These are phyloP conservation scores for Russula ochroleuca DNA, from an alignment of 768 basidiomycete species.

Conservation along the genomic window DNA sequence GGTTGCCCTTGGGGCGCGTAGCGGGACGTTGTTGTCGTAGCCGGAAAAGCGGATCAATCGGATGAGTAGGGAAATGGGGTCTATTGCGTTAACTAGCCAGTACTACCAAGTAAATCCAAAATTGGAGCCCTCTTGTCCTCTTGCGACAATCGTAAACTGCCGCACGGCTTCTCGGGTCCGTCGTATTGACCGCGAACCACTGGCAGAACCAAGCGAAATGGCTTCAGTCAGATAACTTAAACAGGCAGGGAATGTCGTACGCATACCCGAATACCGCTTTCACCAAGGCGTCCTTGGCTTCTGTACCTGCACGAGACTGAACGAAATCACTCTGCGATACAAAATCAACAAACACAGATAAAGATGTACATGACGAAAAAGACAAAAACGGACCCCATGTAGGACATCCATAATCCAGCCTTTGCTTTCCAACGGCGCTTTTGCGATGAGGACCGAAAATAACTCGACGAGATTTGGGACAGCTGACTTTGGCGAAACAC, in stretches of 20 bases:
- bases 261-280: conserved; percentile 64
- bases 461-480: conserved; percentile 83
- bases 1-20: no score
- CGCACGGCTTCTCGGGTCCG: conserved; percentile 78
- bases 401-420: conserved; percentile 74
- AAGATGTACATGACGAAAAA: background rate
- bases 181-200: conserved; percentile 66
- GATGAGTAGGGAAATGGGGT: no score
- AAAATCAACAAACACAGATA: background rate
- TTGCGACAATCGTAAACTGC: conserved; percentile 79
- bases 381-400: conserved; percentile 45
- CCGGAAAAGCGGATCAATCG: no score
- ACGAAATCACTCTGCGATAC: conserved; percentile 62
- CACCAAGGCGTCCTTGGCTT: conserved; percentile 75
- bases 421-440: conserved; percentile 50
- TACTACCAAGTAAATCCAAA: conserved; percentile 67
- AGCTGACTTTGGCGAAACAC: conserved; percentile 76
- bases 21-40: no score
- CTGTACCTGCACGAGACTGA: conserved; percentile 63
- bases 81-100: background rate
- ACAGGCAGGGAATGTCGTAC: conserved; percentile 14
- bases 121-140: conserved; percentile 79
- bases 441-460: conserved; percentile 59
- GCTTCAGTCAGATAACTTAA: background rate
- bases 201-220: background rate